Conservation (phyloP, 2,329 filamentous ascomycete species). For the Xylariales sp. region DNA sequence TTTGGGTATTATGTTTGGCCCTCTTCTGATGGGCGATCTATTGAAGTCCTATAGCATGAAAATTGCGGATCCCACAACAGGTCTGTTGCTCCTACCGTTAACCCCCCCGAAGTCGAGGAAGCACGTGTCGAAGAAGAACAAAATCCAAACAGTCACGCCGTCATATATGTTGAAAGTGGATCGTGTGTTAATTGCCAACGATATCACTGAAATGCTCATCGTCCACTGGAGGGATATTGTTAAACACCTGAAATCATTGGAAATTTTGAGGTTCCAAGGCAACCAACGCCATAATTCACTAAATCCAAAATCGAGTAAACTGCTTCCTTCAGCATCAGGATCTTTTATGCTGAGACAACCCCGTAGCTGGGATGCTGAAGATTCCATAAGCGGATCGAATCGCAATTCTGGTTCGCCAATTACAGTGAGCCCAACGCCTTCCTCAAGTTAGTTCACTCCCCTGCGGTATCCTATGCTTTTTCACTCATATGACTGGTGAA, state of each 20-base stretch:
- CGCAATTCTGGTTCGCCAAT: conserved; percentile 28
- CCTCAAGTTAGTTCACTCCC: conserved; percentile 21
- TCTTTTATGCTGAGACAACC: conserved; percentile 32
- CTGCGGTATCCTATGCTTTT: no score
- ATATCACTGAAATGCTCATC: conserved; percentile 62
- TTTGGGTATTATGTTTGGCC: conserved; percentile 61
- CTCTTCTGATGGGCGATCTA: conserved; percentile 56
- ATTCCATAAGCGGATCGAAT: conserved; percentile 10
- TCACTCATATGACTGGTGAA: no score
- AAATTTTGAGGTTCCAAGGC: no score
- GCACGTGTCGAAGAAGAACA: conserved; percentile 23
- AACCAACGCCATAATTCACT: no score
- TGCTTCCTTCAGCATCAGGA: conserved; percentile 38
- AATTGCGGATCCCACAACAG: conserved; percentile 34
- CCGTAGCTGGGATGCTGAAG: conserved; percentile 26
- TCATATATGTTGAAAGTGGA: conserved; percentile 41
- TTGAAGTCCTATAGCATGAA: conserved; percentile 47
- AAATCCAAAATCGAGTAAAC: no score
- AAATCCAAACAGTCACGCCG: conserved; percentile 12
- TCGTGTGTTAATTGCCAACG: conserved; percentile 54
- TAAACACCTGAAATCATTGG: conserved; percentile 50
- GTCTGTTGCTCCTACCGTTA: conserved; percentile 36
- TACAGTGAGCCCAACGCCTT: conserved; percentile 29
- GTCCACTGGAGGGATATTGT: conserved; percentile 62
- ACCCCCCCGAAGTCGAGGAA: conserved; percentile 39